Conservation (phyloP, 371 early-diverging fungal genomes). For the Saksenaea vasiformis region DNA sequence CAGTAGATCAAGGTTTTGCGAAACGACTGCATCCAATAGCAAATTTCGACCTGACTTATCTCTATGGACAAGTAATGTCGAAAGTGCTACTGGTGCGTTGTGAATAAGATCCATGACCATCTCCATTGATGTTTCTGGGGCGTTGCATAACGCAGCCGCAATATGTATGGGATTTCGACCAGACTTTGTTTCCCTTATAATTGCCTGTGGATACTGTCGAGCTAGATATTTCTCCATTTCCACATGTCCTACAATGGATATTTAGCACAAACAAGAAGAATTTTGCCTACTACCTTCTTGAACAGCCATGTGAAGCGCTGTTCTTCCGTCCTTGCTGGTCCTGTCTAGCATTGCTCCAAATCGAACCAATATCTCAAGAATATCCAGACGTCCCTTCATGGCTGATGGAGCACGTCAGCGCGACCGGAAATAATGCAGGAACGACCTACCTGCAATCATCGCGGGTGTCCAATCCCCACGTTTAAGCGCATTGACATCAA, state of each 20-base stretch:
- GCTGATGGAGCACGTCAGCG: constrained; percentile 21
- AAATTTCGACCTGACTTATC: constrained; percentile 52
- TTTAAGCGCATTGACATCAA: constrained; percentile 54
- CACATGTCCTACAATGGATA: constrained; percentile 31
- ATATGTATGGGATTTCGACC: constrained; percentile 51
- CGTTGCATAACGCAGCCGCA: constrained; percentile 29
- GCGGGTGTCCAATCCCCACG: constrained; percentile 58
- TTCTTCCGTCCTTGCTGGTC: constrained; percentile 48
- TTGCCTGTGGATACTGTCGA: constrained; percentile 34
- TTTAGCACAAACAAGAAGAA: neutral
- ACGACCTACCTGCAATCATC: constrained; percentile 47
- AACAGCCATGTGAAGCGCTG: constrained; percentile 53
- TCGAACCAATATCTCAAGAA: constrained; percentile 32
- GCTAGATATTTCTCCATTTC: constrained; percentile 39
- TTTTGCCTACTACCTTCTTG: constrained; percentile 38
- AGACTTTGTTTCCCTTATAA: constrained; percentile 38
- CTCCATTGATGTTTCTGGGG: constrained; percentile 19
- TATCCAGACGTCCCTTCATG: constrained; percentile 42
- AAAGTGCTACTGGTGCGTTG: constrained; percentile 14
- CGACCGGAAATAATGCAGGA: neutral
- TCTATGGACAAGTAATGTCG: constrained; percentile 21
- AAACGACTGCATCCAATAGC: constrained; percentile 42
- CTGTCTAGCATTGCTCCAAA: constrained; percentile 38
- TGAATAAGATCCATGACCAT: constrained; percentile 29
- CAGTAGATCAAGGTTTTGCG: constrained; percentile 36